Evolutionary conservation across 2,329 filamentous ascomycete genomes (phyloP).

Genomic region (Fusarium keratoplasticum): DNA sequence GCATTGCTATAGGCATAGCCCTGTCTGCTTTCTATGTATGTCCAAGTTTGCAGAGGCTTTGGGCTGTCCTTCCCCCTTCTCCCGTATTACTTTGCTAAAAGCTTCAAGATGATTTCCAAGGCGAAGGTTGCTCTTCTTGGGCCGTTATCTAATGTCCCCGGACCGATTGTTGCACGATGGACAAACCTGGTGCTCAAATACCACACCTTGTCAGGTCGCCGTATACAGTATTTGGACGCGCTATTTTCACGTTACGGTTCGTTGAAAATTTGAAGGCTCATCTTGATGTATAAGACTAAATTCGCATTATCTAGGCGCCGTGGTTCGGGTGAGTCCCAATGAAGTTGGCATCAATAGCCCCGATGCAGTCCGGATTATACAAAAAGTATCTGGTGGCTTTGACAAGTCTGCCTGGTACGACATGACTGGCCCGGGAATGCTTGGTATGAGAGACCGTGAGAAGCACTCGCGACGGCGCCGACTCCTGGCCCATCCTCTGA

Average conservation of each 20-base stretch:
- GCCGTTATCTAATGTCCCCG: background rate
- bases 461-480: background rate
- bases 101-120: background rate
- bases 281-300: background rate
- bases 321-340: background rate
- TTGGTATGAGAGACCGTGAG: background rate
- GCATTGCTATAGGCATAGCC: background rate
- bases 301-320: background rate
- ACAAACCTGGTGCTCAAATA: background rate
- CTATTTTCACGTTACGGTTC: background rate
- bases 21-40: background rate
- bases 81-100: too few relatives aligned
- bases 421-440: background rate
- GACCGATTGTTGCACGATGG: background rate
- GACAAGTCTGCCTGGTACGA: slow-evolving; percentile 1
- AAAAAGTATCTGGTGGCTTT: background rate
- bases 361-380: background rate
- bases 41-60: background rate
- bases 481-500: background rate
- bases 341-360: background rate
- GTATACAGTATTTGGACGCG: slow-evolving; percentile 4
- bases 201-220: background rate
- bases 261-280: rapidly evolving
- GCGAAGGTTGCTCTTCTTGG: background rate
- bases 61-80: too few relatives aligned